These are phyloP conservation scores for Diaporthe eres DNA, from an alignment of 2,329 filamentous ascomycete species.

Conservation along the genomic window DNA sequence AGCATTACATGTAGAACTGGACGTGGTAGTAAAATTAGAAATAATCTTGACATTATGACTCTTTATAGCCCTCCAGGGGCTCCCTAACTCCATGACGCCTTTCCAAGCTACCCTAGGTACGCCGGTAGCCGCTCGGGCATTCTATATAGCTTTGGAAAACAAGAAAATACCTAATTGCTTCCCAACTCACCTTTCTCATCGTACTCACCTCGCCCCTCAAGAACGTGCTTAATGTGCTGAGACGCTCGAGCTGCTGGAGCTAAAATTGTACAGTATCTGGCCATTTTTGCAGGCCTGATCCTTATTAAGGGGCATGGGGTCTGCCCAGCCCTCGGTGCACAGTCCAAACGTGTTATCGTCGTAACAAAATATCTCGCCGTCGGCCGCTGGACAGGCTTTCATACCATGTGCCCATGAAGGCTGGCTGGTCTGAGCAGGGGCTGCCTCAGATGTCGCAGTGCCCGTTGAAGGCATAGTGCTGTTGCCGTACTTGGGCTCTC, in stretches of 20 bases:
- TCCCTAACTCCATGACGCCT: not conserved
- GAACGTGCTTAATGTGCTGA: not conserved
- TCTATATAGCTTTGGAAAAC: not conserved
- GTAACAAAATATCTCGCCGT: not conserved
- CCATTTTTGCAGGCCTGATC: not conserved
- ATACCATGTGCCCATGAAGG: not conserved
- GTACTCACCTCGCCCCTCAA: too few species aligned
- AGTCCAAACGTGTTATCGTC: not conserved
- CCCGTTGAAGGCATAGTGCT: not conserved
- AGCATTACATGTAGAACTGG: not conserved
- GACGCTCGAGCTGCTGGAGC: not conserved
- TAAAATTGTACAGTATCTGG: constrained; percentile 10
- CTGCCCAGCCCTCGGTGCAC: constrained; percentile 1
- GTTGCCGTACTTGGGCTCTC: not conserved
- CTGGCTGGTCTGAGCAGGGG: not conserved
- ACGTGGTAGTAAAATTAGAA: too few species aligned
- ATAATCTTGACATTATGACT: not conserved
- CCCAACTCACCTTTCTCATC: not conserved
- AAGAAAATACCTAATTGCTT: not conserved
- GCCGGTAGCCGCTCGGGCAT: not conserved
- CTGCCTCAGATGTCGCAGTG: not conserved
- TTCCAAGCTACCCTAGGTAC: not conserved
- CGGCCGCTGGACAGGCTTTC: not conserved
- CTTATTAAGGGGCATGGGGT: not conserved
- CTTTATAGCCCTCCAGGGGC: not conserved